Evolutionary conservation across 2,329 filamentous ascomycete genomes (phyloP), one percentile per base, ranked within the genome.

Genomic region (Botrytis cinerea): DNA sequence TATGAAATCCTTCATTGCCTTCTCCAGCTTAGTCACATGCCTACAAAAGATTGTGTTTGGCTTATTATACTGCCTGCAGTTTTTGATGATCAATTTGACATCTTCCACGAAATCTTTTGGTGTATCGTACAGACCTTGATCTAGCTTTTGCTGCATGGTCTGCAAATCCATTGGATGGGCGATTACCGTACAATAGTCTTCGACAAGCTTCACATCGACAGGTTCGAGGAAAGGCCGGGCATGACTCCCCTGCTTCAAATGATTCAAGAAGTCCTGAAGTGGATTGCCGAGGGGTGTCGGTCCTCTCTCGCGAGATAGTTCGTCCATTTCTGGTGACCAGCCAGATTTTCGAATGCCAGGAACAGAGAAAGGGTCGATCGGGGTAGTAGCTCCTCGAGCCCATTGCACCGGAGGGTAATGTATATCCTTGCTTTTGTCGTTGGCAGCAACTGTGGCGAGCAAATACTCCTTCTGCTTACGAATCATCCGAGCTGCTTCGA

Each of bases 21-120:
- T 43, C 12, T 69, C 66, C 9, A 69, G 38, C n/a, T 16, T 28
- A 12, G 28, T 25, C 18, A n/a, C 35, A 25, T 22, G 2, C n/a
- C 4, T 43, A 16, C 22, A 32, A 28, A 12, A 69, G 25, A 6
- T 9, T 25, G 66, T 32, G 20, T 14, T 12, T 32, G 35, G 38
- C 16, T 32, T 4, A 9, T 69, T 69, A n/a, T 57, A 69, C n/a
- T 16, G 12, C 32, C n/a, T 43, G 66, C 66, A 69, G n/a, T 69
- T 69, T 22, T 28, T 57, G 7, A 69, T 69, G 35, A 69, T 69
- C 38, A 69, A 57, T 20, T 69, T 45, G 66, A 69, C 66, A 69
- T 69, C 66, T 2, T 43, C 48, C 12, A 57, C 38, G 66, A 69
- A 69, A 22, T 38, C 48, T 28, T 69, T 57, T 4, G 66, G 66